Evolutionary conservation across 2,329 filamentous ascomycete genomes (phyloP).

Genomic region (Claviceps sp.): DNA sequence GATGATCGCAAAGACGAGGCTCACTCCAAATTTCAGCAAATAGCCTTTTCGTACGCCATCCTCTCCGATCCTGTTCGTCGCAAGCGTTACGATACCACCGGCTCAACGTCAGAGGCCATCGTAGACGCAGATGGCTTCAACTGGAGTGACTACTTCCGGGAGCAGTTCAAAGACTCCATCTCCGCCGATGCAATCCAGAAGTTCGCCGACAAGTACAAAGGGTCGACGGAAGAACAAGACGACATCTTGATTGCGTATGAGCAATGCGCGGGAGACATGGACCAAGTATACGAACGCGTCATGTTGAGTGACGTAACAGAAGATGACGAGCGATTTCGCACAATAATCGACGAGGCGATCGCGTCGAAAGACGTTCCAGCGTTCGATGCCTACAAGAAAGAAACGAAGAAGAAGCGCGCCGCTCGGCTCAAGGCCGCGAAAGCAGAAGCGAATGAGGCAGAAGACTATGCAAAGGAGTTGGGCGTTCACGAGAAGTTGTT

Average conservation of each 20-base stretch:
- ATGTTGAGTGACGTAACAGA: conserved; percentile 76
- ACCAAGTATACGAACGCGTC: conserved; percentile 62
- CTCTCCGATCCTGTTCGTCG: conserved; percentile 73
- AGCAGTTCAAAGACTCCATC: conserved; percentile 68
- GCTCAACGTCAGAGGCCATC: conserved; percentile 74
- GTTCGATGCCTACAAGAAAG: conserved; percentile 57
- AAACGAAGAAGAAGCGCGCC: conserved; percentile 52
- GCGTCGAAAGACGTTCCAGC: conserved; percentile 49
- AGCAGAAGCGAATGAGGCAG: conserved; percentile 58
- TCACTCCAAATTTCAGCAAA: conserved; percentile 70
- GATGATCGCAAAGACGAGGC: conserved; percentile 56
- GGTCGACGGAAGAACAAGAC: conserved; percentile 68
- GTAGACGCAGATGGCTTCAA: conserved; percentile 69
- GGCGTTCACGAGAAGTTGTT: conserved; percentile 61
- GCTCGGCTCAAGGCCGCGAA: conserved; percentile 47
- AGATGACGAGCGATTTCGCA: conserved; percentile 75
- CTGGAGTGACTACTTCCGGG: conserved; percentile 81
- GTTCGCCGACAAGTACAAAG: conserved; percentile 69
- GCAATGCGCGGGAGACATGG: conserved; percentile 59
- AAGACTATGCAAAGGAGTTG: conserved; percentile 60
- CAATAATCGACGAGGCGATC: conserved; percentile 73
- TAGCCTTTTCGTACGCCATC: conserved; percentile 89
- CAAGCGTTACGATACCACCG: conserved; percentile 78
- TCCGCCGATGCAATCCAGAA: conserved; percentile 60
- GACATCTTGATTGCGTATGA: conserved; percentile 70